Evolutionary conservation across 108 stramenopile genomes (phyloP).

Genomic region (Skeletonema menzelii): DNA sequence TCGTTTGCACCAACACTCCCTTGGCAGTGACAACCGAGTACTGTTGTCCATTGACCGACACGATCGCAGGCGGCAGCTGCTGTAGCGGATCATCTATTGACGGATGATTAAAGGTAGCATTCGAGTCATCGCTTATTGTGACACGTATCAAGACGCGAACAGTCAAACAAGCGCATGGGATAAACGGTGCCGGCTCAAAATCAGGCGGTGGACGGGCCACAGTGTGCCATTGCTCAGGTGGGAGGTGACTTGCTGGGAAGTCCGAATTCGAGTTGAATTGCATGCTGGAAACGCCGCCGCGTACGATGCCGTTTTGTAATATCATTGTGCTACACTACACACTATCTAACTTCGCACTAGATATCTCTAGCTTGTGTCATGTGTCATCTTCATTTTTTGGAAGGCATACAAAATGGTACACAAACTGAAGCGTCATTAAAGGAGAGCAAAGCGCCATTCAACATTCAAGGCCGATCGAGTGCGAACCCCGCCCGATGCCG

Average conservation of each 20-base stretch:
- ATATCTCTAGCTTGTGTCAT: too few species aligned
- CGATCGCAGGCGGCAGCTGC: background rate
- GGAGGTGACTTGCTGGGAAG: conserved; percentile 45
- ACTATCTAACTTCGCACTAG: too few species aligned
- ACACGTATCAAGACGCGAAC: conserved; percentile 60
- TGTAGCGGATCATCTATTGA: background rate
- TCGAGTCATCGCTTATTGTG: background rate
- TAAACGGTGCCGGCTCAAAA: conserved; percentile 64
- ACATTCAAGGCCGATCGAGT: too few species aligned
- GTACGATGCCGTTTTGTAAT: too few species aligned
- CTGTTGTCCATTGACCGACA: background rate
- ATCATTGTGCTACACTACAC: too few species aligned
- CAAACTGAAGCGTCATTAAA: background rate
- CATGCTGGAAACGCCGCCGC: too few species aligned
- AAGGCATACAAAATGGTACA: too few species aligned
- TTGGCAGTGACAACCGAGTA: conserved; percentile 62
- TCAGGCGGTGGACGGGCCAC: conserved; percentile 44
- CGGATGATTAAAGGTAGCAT: background rate
- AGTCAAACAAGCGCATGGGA: conserved; percentile 76
- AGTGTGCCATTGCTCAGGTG: conserved; percentile 25
- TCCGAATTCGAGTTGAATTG: conserved; percentile 85
- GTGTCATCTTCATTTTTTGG: too few species aligned
- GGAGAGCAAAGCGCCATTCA: background rate
- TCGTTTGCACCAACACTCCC: conserved; percentile 68
- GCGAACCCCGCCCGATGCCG: too few species aligned